Conservation (phyloP, 2,329 filamentous ascomycete species). For the Thermothelomyces thermophilus region DNA sequence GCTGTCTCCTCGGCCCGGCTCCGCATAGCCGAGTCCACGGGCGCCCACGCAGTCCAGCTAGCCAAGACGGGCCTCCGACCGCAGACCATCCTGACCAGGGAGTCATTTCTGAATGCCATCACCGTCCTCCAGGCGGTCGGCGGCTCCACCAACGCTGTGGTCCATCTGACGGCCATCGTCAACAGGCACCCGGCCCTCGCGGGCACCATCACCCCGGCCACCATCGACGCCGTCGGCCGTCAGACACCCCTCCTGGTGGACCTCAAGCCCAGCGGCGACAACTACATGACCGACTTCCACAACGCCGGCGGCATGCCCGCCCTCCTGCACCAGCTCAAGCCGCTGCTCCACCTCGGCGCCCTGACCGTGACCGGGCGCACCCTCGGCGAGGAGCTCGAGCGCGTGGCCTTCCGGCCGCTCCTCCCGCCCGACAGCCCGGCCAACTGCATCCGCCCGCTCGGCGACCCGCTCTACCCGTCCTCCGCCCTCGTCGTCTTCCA, state of each 20-base stretch:
- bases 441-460: slow-evolving; percentile 58
- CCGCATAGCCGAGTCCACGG: slow-evolving; percentile 70
- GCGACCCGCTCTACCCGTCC: slow-evolving; percentile 58
- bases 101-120: slow-evolving; percentile 76
- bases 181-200: slow-evolving; percentile 63
- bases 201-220: slow-evolving; percentile 60
- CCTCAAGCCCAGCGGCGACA: slow-evolving; percentile 77
- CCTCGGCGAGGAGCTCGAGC: slow-evolving; percentile 69
- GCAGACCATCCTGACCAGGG: slow-evolving; percentile 62
- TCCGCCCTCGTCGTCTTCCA: slow-evolving; percentile 74
- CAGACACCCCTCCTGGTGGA: slow-evolving; percentile 77
- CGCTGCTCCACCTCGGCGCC: slow-evolving; percentile 69
- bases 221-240: slow-evolving; percentile 71
- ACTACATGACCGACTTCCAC: slow-evolving; percentile 87
- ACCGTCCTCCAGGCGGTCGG: slow-evolving; percentile 82
- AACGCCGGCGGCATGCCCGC: slow-evolving; percentile 80
- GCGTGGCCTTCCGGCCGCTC: slow-evolving; percentile 54
- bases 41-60: slow-evolving; percentile 64
- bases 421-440: slow-evolving; percentile 31
- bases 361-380: slow-evolving; percentile 80
- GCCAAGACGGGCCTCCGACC: slow-evolving; percentile 52
- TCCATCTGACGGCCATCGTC: slow-evolving; percentile 81
- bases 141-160: slow-evolving; percentile 77
- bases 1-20: slow-evolving; percentile 73
- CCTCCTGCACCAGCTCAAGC: slow-evolving; percentile 70